Evolutionary conservation across 306 rosid species (phyloP), one percentile per base, ranked within the genome.

Genomic region (Medicago ruthenica): DNA sequence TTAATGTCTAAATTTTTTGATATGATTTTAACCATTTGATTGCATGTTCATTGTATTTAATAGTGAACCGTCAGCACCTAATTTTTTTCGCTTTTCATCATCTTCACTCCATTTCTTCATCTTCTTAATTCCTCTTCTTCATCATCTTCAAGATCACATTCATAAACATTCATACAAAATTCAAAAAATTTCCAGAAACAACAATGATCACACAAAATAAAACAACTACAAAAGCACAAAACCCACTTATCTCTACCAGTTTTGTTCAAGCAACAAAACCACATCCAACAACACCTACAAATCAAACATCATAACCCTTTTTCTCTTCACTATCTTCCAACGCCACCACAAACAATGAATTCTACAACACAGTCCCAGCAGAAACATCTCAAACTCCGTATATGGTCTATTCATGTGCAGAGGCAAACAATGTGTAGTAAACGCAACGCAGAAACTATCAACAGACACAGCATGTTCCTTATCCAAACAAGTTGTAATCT

Each of bases 201-300:
- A n/a, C n/a, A n/a, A n/a, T n/a, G n/a, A n/a, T n/a, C n/a, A n/a
- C n/a, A n/a, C n/a, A n/a, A n/a, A n/a, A n/a, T n/a, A n/a, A n/a
- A n/a, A n/a, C 77, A 20, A 51, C 69, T 0, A 51, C 64, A 0
- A 9, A 54, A 62, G 83, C 83, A 4, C 69, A 63, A 8, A 12
- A 2, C 80, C 80, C 0, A 34, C 27, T 42, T 16, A 12, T 13
- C 74, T 78, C 6, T 0, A 2, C 51, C 34, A 58, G 1, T 0
- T 0, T 11, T 58, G 64, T 21, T 21, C 64, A 22, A 5, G 0
- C 4, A 22, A 21, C 37, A 10, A 58, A 5, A 58, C 64, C 36
- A 58, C 31, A 16, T 0, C 63, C 63, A 57, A 57, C 15, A 58
- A 37, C 63, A 22, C 42, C 42, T 62, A 31, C 67, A 16, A 62